Evolutionary conservation across 2,329 filamentous ascomycete species (phyloP), one percentile per base, ranked within the genome.

Genomic region (Colletotrichum siamense): DNA sequence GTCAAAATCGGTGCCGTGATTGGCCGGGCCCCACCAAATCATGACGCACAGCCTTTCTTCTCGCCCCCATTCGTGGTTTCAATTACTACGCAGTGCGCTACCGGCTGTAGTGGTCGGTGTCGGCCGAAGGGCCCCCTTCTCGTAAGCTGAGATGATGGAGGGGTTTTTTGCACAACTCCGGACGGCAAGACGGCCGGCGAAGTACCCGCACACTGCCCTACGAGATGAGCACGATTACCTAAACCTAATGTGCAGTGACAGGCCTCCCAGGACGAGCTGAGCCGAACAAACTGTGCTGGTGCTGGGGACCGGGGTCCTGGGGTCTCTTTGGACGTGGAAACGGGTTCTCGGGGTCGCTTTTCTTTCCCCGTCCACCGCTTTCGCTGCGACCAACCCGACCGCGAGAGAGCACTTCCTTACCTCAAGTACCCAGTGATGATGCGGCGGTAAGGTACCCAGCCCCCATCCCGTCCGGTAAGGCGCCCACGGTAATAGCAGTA

Each of bases 271-370:
- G 69, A 34, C 36, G 34, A 75, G 52, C 66, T 39, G 44, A 52
- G 44, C 44, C 44, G n/a, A 24, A 13, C 44, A 52, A 52, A 52
- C 44, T 52, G n/a, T 22, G 39, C 18, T n/a, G 36, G 49, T 30
- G 28, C 72, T 66, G 61, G 68, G 59, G 26, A 75, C 61, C 44
- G 68, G 72, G 61, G 61, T 71, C 61, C 22, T 65, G 28, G 49
- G 34, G 55, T 36, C 61, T 39, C 8, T 64, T 64, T 18, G 22
- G 59, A 24, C 28, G 30, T 64, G 34, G 52, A 59, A 34, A 75
- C 73, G 73, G 61, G 49, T 62, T 61, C 68, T 75, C 72, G 73
- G 73, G 55, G 73, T 61, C 68, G 62, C 49, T 61, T 66, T 55
- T 52, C 39, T 61, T 61, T 22, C 39, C 55, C 26, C 24, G 55